Evolutionary conservation across 345 rosid genomes (phyloP), one percentile per base, ranked within the genome.

Genomic region (Stellera chamaejasme): DNA sequence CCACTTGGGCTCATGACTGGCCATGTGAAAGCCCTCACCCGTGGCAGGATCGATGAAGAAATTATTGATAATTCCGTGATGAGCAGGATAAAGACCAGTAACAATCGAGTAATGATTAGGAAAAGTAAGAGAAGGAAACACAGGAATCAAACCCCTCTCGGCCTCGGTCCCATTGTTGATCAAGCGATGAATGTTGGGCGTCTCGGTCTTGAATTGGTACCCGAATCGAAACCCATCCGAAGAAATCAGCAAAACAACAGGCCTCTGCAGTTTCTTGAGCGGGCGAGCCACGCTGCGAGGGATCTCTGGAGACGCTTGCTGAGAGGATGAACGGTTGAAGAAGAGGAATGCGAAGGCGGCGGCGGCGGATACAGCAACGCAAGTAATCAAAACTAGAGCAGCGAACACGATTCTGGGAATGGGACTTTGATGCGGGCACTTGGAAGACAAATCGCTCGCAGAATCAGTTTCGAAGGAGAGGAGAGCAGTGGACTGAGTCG

Each of bases 41-140:
- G 75, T 66, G 0, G 48, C 26, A 3, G 94, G 95, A 48, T 88
- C 95, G 8, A 68, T 55, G 46, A 88, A 88, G 15, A 45, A 47
- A 62, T 88, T 88, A 56, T 81, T 75, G 55, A 88, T 73, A 54
- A 88, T 77, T 10, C 94, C 96, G 43, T 88, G 96, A 64, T 58
- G 67, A 26, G 90, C 78, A 26, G 96, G 96, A 60, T 88, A 88
- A 41, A 88, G 81, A 50, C 94, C 96, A 39, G 94, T 88, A 42
- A 79, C 90, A 50, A 88, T 88, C n/a, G 96, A 79, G 80, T 85
- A 85, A 64, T 88, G 96, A 53, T 88, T 88, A 26, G 96, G 94
- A 69, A 88, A 88, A 43, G 91, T 88, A 45, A 85, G 71, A 1
- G 94, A 71, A 10, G 96, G 96, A 45, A 75, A 88, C 13, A 88